Conservation (phyloP, 495 filamentous ascomycete genomes). For the Penicillium steckii region DNA sequence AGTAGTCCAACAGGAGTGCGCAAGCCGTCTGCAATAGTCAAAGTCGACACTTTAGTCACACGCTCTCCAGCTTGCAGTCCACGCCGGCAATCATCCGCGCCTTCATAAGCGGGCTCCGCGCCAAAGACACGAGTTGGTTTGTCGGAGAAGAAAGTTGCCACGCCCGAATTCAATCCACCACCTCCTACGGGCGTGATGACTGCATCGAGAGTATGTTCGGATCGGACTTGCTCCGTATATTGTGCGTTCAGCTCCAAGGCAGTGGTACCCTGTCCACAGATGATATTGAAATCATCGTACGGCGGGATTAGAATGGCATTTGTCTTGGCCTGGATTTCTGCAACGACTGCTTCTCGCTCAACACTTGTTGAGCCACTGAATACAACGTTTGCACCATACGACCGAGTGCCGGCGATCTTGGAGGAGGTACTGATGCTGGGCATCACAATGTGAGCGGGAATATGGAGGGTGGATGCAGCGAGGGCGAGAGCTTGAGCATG, state of each 20-base stretch:
- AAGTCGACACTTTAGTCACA: constrained; percentile 62
- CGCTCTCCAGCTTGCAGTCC: constrained; percentile 62
- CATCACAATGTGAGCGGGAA: constrained; percentile 88
- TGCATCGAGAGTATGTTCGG: constrained; percentile 56
- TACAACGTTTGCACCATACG: constrained; percentile 73
- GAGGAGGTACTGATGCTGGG: constrained; percentile 75
- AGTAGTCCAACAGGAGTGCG: constrained; percentile 76
- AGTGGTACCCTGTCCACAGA: constrained; percentile 87
- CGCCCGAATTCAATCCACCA: constrained; percentile 82
- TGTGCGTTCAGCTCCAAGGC: constrained; percentile 81
- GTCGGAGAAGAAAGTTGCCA: constrained; percentile 70
- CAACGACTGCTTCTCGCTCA: constrained; percentile 78
- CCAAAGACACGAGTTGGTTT: constrained; percentile 76
- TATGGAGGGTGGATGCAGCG: constrained; percentile 63
- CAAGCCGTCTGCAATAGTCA: constrained; percentile 90
- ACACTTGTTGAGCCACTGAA: constrained; percentile 78
- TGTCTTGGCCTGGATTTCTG: constrained; percentile 62
- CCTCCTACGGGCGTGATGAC: constrained; percentile 87
- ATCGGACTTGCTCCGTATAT: constrained; percentile 41
- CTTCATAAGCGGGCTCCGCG: constrained; percentile 83
- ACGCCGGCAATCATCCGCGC: constrained; percentile 76
- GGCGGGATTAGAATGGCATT: constrained; percentile 80
- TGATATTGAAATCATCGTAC: constrained; percentile 87
- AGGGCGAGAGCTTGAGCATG: constrained; percentile 94
- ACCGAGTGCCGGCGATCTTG: constrained; percentile 80